These are phyloP conservation scores for Eudorina sp. DNA, from an alignment of 139 green algal genomes.

Conservation along the genomic window DNA sequence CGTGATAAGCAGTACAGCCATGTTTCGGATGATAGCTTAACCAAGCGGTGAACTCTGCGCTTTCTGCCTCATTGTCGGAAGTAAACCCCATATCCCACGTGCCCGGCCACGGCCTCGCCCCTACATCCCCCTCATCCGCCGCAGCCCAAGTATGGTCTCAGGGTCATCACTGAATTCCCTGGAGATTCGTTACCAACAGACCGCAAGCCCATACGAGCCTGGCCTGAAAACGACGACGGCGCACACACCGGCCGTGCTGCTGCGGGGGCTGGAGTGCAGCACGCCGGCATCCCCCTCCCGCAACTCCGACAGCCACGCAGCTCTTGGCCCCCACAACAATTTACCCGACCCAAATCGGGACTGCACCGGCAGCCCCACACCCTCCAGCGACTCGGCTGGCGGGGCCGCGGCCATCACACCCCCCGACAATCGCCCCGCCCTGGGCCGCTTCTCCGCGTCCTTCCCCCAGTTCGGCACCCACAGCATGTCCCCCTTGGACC, in stretches of 20 bases:
- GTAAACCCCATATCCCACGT: conserved; percentile 5
- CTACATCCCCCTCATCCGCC: background rate
- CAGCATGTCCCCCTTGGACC: conserved; percentile 12
- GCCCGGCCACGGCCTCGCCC: background rate
- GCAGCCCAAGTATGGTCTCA: conserved; percentile 18
- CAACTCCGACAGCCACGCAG: background rate
- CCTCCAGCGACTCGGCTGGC: background rate
- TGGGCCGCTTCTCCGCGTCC: conserved; percentile 45
- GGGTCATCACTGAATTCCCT: background rate
- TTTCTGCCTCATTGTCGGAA: too few species aligned
- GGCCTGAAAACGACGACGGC: background rate
- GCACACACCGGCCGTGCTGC: background rate
- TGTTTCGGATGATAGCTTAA: too few species aligned
- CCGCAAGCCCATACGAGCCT: background rate
- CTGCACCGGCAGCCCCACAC: background rate
- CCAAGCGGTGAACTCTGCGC: too few species aligned
- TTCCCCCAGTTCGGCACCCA: background rate
- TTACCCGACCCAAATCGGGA: background rate
- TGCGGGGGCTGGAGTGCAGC: background rate
- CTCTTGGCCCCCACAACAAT: background rate
- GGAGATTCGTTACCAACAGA: background rate
- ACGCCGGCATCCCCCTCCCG: background rate
- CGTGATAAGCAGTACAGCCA: too few species aligned
- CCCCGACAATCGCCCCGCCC: background rate
- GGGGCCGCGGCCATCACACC: background rate